Base-by-base conservation (phyloP, 129 eudicot genomes). In the carrot (Daucus carota) region DNA sequence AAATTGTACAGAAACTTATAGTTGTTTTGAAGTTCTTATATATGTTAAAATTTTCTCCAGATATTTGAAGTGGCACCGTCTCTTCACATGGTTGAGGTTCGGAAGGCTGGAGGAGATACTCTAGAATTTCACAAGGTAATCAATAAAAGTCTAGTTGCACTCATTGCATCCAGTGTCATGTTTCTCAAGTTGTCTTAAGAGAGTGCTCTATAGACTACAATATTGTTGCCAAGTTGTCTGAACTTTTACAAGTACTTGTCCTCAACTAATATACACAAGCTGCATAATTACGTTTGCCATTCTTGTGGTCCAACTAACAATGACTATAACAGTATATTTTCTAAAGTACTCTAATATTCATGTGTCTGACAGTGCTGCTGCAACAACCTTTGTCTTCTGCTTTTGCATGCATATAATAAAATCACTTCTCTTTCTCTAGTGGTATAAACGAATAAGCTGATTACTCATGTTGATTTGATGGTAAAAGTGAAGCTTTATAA, bases 1-100 rank as follows among this genome's bases (percentile, higher is more conserved):
- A 54, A 75, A 22, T n/a, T 34, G 47, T 14, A 18, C 43, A 7
- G 10, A 38, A 24, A 6, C 40, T 15, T 1, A 22, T 18, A 42
- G 18, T 24, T 40, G 32, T 41, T 60, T 73, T 9, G 45, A 69
- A 26, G 59, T 8, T 13, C 3, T 33, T 31, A 1, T 31, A 44
- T 38, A 50, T 76, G 7, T 62, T 29, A 48, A 29, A 70, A 31
- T 70, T 24, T 69, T 10, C 22, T 10, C 31, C 31, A 95, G 99
- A 86, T 95, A 36, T 88, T 89, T 77, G 97, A 95, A 85, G 99
- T 95, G 78, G 97, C 99, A 31, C 99, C 99, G 40, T 95, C 99
- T 1, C 79, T 95, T 73, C 85, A 85, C 80, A 88, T 95, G 96
- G 99, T 95, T 77, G 97, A 91, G 86, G 92, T 95, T 79, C 97